These are phyloP conservation scores for Neurospora sp. DNA, from an alignment of 495 filamentous ascomycete species.

Conservation along the genomic window DNA sequence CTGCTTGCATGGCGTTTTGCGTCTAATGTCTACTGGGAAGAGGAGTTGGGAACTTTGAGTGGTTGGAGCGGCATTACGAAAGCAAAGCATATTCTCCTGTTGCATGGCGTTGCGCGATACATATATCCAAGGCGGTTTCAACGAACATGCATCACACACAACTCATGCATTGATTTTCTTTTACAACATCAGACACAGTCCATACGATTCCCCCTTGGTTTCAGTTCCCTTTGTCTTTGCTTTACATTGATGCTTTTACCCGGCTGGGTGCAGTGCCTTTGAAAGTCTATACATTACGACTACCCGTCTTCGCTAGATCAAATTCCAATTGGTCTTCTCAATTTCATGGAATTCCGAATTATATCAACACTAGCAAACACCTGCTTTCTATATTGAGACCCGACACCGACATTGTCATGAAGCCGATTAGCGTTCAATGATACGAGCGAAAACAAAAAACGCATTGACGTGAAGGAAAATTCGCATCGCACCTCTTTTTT, in stretches of 20 bases:
- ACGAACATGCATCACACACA: neutral
- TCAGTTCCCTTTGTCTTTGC: neutral
- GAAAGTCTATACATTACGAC: neutral
- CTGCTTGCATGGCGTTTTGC: conserved; percentile 21
- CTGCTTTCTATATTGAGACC: neutral
- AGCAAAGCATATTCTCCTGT: conserved; percentile 15
- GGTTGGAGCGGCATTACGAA: conserved; percentile 14
- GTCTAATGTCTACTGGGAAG: conserved; percentile 22
- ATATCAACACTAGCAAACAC: neutral
- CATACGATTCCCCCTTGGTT: neutral
- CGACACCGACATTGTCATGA: neutral
- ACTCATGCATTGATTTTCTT: neutral
- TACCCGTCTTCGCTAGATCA: neutral
- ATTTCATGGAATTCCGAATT: neutral
- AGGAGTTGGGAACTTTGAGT: conserved; percentile 1
- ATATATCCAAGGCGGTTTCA: neutral
- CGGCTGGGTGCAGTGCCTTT: neutral
- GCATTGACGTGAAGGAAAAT: neutral
- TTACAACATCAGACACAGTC: neutral
- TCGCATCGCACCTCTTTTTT: neutral
- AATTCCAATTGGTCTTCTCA: neutral
- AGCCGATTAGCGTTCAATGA: neutral
- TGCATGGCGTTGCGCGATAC: conserved; percentile 26
- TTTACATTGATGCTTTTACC: neutral
- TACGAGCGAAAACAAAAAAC: neutral